Evolutionary conservation across 352 stramenopile species (phyloP), one percentile per base, ranked within the genome.

Genomic region (Phytophthora melonis): DNA sequence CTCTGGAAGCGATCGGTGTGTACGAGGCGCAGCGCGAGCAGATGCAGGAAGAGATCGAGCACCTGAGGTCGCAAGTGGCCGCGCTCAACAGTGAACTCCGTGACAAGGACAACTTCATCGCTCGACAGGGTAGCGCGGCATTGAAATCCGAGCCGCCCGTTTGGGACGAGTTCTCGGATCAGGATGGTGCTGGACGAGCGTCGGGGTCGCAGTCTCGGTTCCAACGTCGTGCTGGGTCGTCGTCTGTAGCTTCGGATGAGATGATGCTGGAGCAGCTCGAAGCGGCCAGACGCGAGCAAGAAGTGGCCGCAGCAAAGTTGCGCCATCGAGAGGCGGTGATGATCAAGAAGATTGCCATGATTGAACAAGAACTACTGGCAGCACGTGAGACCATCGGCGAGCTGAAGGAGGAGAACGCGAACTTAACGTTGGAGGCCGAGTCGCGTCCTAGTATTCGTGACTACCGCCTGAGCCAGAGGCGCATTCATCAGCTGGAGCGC

Each of bases 381-480:
- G 84, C 89, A 36, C 79, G 80, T 19, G 85, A 94, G 52, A 85
- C 74, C 3, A 90, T 96, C 27, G 70, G 76, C 3, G 84, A 94
- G 36, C 64, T 96, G 49, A 93, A 91, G 68, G 87, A 96, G 41
- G 88, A 95, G 56, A 95, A 96, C 50, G 79, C 87, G 2, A 96
- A 95, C 43, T 53, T 97, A 43, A 80, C 75, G 19, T 52, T 95
- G 18, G 91, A 96, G 59, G 82, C 86, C 0, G 84, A 95, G 53
- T 95, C 91, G 8, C 77, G 89, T 23, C 89, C 91, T 43, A 95
- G 82, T 55, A 96, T 97, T 63, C 88, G 87, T 18, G 89, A 95
- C 55, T 96, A 95, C 59, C 77, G 91, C 7, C 66, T 89, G 5
- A 76, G 77, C 34, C 87, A 95, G 69, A 86, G 88, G 0, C 88